Evolutionary conservation across 345 rosid genomes (phyloP), one percentile per base, ranked within the genome.

Genomic region (Populus euphratica): DNA sequence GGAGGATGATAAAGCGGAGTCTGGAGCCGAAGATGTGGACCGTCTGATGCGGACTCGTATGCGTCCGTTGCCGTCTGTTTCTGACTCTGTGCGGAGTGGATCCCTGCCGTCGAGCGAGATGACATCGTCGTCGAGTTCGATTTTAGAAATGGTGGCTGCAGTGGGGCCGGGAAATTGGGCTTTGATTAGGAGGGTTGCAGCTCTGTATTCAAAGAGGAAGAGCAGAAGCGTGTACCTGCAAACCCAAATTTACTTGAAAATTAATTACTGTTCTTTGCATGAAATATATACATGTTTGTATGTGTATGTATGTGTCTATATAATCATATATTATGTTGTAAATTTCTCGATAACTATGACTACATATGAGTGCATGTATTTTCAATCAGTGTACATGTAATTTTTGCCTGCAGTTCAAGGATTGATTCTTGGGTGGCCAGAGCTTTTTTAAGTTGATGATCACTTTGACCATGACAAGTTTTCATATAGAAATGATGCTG

Each of bases 171-270:
- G 88, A 47, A 88, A 88, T 7, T 86, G 87, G 43, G 80, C 77
- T 73, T 68, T 79, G 82, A 88, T 86, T 21, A 88, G 43, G 5
- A 81, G 69, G 25, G 79, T 86, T 0, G 90, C 90, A 0, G 88
- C 90, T 80, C 87, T 81, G 65, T 86, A 88, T 76, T 88, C 90
- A 69, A 88, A 84, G 25, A 88, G 82, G 31, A 88, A 86, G 20
- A 88, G 87, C 77, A 88, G 64, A 9, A 88, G 85, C 0, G 90
- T 88, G 77, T 88, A 87, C 90, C 90, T 87, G 86, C 78, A 80
- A 27, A 20, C n/a, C 33, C 5, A 10, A 49, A 17, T 1, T 11
- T 44, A 17, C 11, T 21, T 56, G 10, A n/a, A 56, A 6, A 56
- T 56, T 56, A 56, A 9, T n/a, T 9, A 56, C 12, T 4, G 35